A percentile compares a stretch with the other conserved stretches of the same genome.
Evolutionary conservation across 495 filamentous ascomycete genomes (phyloP).

Genomic region (Talaromyces nanjingensis): DNA sequence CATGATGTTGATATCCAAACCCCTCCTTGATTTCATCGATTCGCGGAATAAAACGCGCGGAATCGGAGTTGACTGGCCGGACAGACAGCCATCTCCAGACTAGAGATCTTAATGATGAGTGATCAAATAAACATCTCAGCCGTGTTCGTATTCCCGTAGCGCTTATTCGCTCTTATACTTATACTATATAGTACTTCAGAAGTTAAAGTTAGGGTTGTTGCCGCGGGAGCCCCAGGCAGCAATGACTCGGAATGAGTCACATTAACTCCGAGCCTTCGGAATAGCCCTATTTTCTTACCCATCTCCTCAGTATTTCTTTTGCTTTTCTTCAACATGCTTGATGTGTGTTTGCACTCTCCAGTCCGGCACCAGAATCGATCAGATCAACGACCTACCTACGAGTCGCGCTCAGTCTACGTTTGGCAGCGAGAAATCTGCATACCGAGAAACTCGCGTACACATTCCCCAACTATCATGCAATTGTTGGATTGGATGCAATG

Average conservation of each 20-base stretch:
- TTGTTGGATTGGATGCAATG: not conserved
- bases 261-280: not conserved
- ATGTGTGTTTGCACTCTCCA: too few species aligned
- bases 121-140: not conserved
- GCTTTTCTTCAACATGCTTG: too few species aligned
- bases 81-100: not conserved
- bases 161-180: not conserved
- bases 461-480: not conserved
- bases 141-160: not conserved
- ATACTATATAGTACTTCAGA: too few species aligned
- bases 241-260: not conserved
- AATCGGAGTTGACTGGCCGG: not conserved
- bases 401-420: not conserved
- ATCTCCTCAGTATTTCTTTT: too few species aligned
- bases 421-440: not conserved
- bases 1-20: not conserved
- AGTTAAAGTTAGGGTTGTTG: not conserved
- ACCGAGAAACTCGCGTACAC: too few species aligned
- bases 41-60: not conserved
- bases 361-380: not conserved
- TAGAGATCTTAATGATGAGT: not conserved
- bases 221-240: not conserved
- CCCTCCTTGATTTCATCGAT: not conserved
- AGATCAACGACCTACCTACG: not conserved
- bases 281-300: not conserved